These are phyloP conservation scores for Staphylotrichum tortipilum DNA, from an alignment of 495 filamentous ascomycete species.

Conservation along the genomic window DNA sequence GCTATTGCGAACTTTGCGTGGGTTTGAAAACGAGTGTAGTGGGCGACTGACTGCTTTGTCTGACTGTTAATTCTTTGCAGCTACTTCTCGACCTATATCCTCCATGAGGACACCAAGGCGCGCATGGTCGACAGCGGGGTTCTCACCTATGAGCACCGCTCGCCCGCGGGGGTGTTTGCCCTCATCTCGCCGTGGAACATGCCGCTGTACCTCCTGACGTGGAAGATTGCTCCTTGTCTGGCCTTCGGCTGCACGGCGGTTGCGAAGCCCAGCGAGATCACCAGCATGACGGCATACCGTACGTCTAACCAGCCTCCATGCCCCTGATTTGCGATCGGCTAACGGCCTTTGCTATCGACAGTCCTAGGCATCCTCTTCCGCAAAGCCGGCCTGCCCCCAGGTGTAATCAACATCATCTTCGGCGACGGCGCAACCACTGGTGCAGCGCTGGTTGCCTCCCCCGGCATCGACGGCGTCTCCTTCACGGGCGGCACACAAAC, in stretches of 20 bases:
- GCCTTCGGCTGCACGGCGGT: slow-evolving; percentile 25
- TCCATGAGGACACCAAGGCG: slow-evolving; percentile 20
- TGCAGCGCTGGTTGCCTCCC: slow-evolving; percentile 39
- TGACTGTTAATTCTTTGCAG: background rate
- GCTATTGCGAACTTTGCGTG: slow-evolving; percentile 23
- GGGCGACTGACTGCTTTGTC: too few species aligned
- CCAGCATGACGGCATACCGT: slow-evolving; percentile 43
- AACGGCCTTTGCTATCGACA: slow-evolving; percentile 9
- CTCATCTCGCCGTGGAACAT: slow-evolving; percentile 26
- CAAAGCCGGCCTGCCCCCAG: slow-evolving; percentile 43
- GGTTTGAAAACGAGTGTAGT: background rate
- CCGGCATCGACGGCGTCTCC: slow-evolving; percentile 42
- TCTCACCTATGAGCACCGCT: slow-evolving; percentile 23
- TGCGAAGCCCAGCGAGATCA: slow-evolving; percentile 22
- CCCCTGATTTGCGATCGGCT: too few species aligned
- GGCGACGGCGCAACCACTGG: slow-evolving; percentile 45
- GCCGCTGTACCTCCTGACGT: slow-evolving; percentile 23
- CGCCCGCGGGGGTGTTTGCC: slow-evolving; percentile 21
- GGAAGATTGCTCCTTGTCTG: slow-evolving; percentile 24
- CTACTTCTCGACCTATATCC: slow-evolving; percentile 24
- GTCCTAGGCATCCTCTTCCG: slow-evolving; percentile 27
- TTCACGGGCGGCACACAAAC: slow-evolving; percentile 45
- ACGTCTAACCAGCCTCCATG: too few species aligned
- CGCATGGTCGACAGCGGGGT: slow-evolving; percentile 19
- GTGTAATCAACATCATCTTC: slow-evolving; percentile 45